Evolutionary conservation across 371 early-diverging fungal genomes (phyloP).

Genomic region (Mucor indicus): DNA sequence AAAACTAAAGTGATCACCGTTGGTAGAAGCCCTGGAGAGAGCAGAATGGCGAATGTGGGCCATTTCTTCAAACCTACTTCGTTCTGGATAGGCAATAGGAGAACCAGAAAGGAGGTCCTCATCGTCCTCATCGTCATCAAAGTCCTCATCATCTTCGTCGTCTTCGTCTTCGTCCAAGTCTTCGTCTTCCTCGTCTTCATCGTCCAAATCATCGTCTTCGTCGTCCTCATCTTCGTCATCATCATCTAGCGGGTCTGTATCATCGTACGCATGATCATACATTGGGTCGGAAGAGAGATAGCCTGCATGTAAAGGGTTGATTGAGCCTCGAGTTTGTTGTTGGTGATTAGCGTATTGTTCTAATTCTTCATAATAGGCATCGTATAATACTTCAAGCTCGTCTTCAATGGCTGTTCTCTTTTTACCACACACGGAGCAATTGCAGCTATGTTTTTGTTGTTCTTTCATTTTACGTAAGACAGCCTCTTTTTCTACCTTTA

Average conservation of each 20-base stretch:
- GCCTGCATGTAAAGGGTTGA: constrained; percentile 13
- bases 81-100: constrained; percentile 14
- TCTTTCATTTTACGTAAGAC: constrained; percentile 91
- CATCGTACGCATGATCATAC: constrained; percentile 15
- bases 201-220: constrained; percentile 26
- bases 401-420: constrained; percentile 89
- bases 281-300: constrained; percentile 15
- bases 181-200: constrained; percentile 40
- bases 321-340: constrained; percentile 30
- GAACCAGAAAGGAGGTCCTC: constrained; percentile 12
- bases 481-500: constrained; percentile 88
- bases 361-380: constrained; percentile 90
- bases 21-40: constrained; percentile 10
- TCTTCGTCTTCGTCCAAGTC: constrained; percentile 47
- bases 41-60: constrained; percentile 22
- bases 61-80: constrained; percentile 24
- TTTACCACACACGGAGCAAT: constrained; percentile 87
- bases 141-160: constrained; percentile 52
- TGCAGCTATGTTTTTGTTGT: constrained; percentile 88
- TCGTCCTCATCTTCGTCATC: constrained; percentile 24
- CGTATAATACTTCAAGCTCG: constrained; percentile 88
- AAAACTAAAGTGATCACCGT: constrained; percentile 50
- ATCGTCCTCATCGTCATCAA: constrained; percentile 49
- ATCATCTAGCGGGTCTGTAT: constrained; percentile 30
- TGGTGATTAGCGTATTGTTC: constrained; percentile 83